Evolutionary conservation across 176 grass and related monocot species (phyloP).

Genomic region (Lolium perenne): DNA sequence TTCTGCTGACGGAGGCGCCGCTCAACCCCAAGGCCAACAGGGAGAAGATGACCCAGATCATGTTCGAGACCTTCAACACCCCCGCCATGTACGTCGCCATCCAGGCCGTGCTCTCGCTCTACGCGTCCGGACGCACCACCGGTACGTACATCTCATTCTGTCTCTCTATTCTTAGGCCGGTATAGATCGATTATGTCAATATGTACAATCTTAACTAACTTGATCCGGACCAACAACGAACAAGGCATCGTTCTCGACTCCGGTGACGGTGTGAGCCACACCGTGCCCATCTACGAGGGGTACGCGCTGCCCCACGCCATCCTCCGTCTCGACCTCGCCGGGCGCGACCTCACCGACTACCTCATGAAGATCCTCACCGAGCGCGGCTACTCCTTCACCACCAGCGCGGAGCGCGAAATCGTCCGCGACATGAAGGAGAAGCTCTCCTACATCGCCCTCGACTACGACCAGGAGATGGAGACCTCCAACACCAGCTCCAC

Average conservation of each 20-base stretch:
- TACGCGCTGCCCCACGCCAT: conserved; percentile 62
- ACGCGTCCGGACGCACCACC: conserved; percentile 65
- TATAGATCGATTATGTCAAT: too few relatives aligned
- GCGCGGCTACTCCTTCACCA: conserved; percentile 69
- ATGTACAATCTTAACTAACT: background rate
- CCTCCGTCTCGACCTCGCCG: conserved; percentile 61
- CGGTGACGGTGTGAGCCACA: conserved; percentile 69
- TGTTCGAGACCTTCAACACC: conserved; percentile 74
- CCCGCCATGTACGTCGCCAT: conserved; percentile 78
- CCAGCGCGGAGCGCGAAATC: conserved; percentile 65
- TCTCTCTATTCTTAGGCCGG: too few relatives aligned
- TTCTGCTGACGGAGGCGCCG: conserved; percentile 56
- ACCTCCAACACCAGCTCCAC: conserved; percentile 47
- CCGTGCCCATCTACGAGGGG: conserved; percentile 67
- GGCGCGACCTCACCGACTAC: conserved; percentile 58
- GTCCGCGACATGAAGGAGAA: conserved; percentile 66
- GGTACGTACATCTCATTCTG: background rate
- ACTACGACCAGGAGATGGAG: conserved; percentile 59
- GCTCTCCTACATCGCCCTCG: conserved; percentile 60
- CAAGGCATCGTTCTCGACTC: conserved; percentile 63
- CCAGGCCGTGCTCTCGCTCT: conserved; percentile 71
- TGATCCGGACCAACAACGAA: background rate
- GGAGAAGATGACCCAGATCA: conserved; percentile 84
- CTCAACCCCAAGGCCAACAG: conserved; percentile 76
- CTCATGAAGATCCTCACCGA: conserved; percentile 71